Evolutionary conservation across 192 early-diverging fungal genomes (phyloP).

Genomic region (Coemansia umbellata): DNA sequence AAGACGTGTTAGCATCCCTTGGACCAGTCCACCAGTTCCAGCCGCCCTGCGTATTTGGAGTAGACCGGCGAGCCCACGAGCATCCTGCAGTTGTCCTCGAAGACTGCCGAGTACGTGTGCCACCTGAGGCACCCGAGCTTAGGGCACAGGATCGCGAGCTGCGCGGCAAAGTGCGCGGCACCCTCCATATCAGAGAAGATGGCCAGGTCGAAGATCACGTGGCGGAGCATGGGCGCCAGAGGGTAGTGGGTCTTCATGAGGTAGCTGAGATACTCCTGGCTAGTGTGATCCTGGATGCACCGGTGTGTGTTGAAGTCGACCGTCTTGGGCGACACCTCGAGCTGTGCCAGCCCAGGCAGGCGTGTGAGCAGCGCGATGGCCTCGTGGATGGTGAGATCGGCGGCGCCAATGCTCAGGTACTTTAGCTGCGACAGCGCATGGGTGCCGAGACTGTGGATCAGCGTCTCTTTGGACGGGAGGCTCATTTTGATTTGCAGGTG

Average conservation of each 20-base stretch:
- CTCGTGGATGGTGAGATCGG: background rate
- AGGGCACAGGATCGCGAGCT: constrained; percentile 14
- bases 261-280: background rate
- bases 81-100: constrained; percentile 4
- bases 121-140: constrained; percentile 11
- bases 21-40: constrained; percentile 14
- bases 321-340: constrained; percentile 9
- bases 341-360: constrained; percentile 9
- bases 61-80: background rate
- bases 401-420: background rate
- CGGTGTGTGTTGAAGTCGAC: background rate
- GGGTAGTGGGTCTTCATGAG: background rate
- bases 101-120: constrained; percentile 7
- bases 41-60: background rate
- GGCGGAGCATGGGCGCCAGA: constrained; percentile 1
- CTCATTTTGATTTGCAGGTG: constrained; percentile 1
- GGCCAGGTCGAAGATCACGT: constrained; percentile 13
- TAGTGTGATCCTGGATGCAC: background rate
- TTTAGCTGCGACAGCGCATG: background rate
- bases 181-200: constrained; percentile 11
- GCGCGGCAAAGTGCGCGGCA: constrained; percentile 14
- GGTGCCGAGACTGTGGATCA: background rate
- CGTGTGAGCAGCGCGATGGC: background rate
- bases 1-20: background rate
- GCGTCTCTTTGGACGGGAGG: background rate